phyloP scores from a whole-genome alignment of 2,329 filamentous ascomycete species.

The Immersiporthe knoxdaviesiana region DNA sequence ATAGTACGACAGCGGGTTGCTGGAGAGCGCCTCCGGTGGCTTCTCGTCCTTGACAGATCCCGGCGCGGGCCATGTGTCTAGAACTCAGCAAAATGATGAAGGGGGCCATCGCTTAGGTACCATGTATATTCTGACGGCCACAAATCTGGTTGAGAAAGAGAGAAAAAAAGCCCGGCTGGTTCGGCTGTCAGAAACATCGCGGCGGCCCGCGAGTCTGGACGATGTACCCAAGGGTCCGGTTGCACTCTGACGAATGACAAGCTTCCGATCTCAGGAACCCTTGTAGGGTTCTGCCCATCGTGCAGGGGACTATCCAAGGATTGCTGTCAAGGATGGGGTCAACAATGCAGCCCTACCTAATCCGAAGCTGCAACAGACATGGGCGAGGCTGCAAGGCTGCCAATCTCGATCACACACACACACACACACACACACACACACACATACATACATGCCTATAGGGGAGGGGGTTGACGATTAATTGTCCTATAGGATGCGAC shows the following conservation, averaged over 20 bases:
- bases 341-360: conserved; percentile 1
- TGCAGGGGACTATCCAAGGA: background rate
- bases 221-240: background rate
- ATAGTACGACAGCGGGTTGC: background rate
- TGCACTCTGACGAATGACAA: conserved; percentile 14
- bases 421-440: background rate
- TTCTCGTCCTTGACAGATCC: background rate
- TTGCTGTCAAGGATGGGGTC: background rate
- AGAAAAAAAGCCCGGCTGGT: background rate
- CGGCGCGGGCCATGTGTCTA: background rate
- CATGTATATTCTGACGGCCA: conserved; percentile 9
- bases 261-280: conserved; percentile 13
- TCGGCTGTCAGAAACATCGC: conserved; percentile 14
- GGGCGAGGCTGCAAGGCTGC: conserved; percentile 14
- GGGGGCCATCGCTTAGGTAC: conserved; percentile 5
- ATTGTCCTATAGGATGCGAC: background rate
- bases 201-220: conserved; percentile 6
- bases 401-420: conserved; percentile 1
- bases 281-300: conserved; percentile 15
- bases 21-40: conserved; percentile 1
- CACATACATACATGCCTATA: no score
- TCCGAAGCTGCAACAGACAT: background rate
- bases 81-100: background rate
- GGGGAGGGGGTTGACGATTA: background rate
- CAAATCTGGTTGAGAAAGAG: conserved; percentile 9